phyloP scores from a whole-genome alignment of 2,329 filamentous ascomycete genomes.

The Pestalotiopsis fici region DNA sequence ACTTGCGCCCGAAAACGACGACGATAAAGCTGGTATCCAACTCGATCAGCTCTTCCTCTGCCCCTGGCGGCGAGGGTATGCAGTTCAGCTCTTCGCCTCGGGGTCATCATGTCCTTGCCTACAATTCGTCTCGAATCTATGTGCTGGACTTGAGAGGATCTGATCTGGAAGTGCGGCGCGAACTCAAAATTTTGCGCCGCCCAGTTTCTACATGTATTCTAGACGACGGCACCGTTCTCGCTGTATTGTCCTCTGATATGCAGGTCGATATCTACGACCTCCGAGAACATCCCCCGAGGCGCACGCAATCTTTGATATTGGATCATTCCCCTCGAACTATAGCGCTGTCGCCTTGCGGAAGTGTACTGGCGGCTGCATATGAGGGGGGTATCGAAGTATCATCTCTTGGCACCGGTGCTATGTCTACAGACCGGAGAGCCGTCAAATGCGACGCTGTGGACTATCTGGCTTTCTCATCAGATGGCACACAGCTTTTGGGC shows the following conservation, averaged over 20 bases:
- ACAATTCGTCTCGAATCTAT: constrained; percentile 84
- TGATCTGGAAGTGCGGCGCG: constrained; percentile 66
- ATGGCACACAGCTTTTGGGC: constrained; percentile 77
- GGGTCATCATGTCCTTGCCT: constrained; percentile 74
- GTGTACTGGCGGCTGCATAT: constrained; percentile 82
- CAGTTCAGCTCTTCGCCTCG: constrained; percentile 79
- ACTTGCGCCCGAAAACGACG: constrained; percentile 69
- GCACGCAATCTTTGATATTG: constrained; percentile 74
- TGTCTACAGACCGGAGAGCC: constrained; percentile 68
- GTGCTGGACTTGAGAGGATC: constrained; percentile 68
- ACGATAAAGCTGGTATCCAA: constrained; percentile 80
- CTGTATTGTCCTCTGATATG: constrained; percentile 79
- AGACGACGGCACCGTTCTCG: constrained; percentile 75
- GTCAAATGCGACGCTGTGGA: constrained; percentile 81
- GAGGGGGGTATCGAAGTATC: constrained; percentile 88
- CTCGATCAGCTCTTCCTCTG: constrained; percentile 80
- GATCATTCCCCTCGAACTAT: constrained; percentile 79
- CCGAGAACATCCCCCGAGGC: constrained; percentile 61
- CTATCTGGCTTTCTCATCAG: constrained; percentile 71
- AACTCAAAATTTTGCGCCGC: constrained; percentile 77
- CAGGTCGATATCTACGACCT: constrained; percentile 87
- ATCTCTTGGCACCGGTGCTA: constrained; percentile 65
- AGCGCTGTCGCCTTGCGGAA: constrained; percentile 77
- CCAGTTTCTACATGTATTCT: constrained; percentile 77
- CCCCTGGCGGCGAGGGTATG: constrained; percentile 82